phyloP scores from a whole-genome alignment of 2,329 filamentous ascomycete species.

The Trichoderma sp. region DNA sequence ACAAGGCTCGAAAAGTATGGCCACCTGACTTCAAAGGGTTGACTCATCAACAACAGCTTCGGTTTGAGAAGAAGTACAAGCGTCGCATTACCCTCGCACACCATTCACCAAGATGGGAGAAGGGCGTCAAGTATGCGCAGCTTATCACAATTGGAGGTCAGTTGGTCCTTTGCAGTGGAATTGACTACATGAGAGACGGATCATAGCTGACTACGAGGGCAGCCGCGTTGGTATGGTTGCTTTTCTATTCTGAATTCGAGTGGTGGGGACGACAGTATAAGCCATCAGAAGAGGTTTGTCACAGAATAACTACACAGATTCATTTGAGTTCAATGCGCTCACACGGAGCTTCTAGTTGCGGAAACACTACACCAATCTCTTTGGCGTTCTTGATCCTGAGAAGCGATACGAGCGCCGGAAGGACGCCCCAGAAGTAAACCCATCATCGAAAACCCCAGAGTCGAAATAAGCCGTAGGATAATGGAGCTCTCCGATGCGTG shows the following conservation, averaged over 20 bases:
- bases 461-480: constrained; percentile 26
- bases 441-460: constrained; percentile 28
- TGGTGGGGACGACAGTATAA: constrained; percentile 45
- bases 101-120: constrained; percentile 62
- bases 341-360: constrained; percentile 33
- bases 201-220: background rate
- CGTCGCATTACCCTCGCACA: constrained; percentile 62
- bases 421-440: constrained; percentile 37
- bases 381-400: constrained; percentile 42
- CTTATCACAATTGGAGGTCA: constrained; percentile 56
- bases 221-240: constrained; percentile 40
- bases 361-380: constrained; percentile 38
- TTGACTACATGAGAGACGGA: background rate
- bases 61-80: constrained; percentile 76
- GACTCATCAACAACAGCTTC: constrained; percentile 69
- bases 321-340: background rate
- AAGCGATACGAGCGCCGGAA: constrained; percentile 43
- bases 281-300: constrained; percentile 41
- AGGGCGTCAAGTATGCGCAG: constrained; percentile 63
- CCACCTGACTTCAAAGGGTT: constrained; percentile 73
- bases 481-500: constrained; percentile 22
- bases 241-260: constrained; percentile 45
- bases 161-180: constrained; percentile 27
- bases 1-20: constrained; percentile 70
- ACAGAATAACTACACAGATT: background rate